Evolutionary conservation across 352 stramenopile species (phyloP).

Genomic region (Halophytophthora polymorphica): DNA sequence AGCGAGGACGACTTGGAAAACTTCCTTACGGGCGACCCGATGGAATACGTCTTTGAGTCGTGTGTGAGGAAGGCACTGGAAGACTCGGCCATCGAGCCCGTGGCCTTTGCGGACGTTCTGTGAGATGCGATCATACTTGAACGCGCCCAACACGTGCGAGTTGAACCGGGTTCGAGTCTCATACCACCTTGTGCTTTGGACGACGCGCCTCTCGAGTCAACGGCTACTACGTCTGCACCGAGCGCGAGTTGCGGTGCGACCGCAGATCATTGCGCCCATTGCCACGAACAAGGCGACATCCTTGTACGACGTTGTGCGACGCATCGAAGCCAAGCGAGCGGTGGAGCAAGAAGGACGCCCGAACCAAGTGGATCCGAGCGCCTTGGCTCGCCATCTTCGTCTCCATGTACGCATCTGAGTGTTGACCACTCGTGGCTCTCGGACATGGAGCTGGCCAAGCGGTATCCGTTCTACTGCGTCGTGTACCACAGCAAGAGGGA

Average conservation of each 20-base stretch:
- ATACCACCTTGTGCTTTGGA: too few relatives aligned
- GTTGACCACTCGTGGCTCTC: slow-evolving; percentile 4
- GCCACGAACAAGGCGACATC: too few relatives aligned
- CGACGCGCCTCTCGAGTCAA: too few relatives aligned
- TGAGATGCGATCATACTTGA: background rate
- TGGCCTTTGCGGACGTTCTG: background rate
- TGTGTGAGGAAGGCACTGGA: background rate
- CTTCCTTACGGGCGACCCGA: background rate
- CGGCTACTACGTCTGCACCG: too few relatives aligned
- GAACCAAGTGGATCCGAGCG: background rate
- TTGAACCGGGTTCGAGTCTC: too few relatives aligned
- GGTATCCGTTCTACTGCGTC: slow-evolving; percentile 6
- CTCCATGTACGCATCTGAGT: background rate
- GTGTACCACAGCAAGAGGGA: slow-evolving; percentile 1
- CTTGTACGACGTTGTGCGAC: too few relatives aligned
- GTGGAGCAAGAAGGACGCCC: background rate
- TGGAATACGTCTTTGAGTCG: background rate
- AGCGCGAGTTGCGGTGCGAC: too few relatives aligned
- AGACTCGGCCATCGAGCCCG: background rate
- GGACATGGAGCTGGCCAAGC: background rate
- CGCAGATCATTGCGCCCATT: too few relatives aligned
- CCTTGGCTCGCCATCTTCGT: too few relatives aligned
- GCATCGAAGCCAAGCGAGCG: background rate
- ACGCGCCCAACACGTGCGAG: background rate
- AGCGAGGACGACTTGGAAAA: background rate